Percentiles rank a stretch among this genome's conserved stretches.
Evolutionary conservation across 805 yeast species (phyloP).

Genomic region (Myxozyma geophila): DNA sequence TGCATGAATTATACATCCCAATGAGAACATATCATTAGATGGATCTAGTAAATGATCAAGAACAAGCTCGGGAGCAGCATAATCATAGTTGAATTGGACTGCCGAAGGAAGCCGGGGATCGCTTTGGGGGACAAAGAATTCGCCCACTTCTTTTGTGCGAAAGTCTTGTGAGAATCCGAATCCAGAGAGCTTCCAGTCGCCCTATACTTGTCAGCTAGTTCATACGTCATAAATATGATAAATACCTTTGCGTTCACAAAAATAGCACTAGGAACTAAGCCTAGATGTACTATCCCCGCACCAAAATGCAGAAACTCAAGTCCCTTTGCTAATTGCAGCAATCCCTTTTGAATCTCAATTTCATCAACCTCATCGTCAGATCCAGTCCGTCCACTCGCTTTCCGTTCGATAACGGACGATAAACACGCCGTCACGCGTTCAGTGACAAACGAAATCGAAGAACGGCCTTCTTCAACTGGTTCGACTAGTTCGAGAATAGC

Average conservation of each 20-base stretch:
- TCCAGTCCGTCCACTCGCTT: constrained; percentile 37
- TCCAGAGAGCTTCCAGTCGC: constrained; percentile 94
- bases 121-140: constrained; percentile 68
- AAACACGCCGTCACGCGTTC: constrained; percentile 72
- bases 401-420: constrained; percentile 49
- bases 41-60: constrained; percentile 65
- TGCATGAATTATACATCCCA: constrained; percentile 76
- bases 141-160: constrained; percentile 53
- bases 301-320: constrained; percentile 80
- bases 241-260: constrained; percentile 61
- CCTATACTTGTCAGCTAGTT: constrained; percentile 49
- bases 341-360: constrained; percentile 64
- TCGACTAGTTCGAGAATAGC: constrained; percentile 81
- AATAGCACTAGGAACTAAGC: constrained; percentile 76
- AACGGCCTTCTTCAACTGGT: constrained; percentile 84
- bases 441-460: constrained; percentile 78
- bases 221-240: not conserved
- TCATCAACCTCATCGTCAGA: constrained; percentile 61
- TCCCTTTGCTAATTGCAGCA: constrained; percentile 76
- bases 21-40: constrained; percentile 79
- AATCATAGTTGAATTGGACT: constrained; percentile 71
- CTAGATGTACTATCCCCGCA: constrained; percentile 75
- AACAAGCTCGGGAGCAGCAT: constrained; percentile 82
- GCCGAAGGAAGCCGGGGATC: constrained; percentile 78
- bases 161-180: constrained; percentile 58